Evolutionary conservation across 2,329 filamentous ascomycete species (phyloP), one percentile per base, ranked within the genome.

Genomic region (Microcera coccophila): DNA sequence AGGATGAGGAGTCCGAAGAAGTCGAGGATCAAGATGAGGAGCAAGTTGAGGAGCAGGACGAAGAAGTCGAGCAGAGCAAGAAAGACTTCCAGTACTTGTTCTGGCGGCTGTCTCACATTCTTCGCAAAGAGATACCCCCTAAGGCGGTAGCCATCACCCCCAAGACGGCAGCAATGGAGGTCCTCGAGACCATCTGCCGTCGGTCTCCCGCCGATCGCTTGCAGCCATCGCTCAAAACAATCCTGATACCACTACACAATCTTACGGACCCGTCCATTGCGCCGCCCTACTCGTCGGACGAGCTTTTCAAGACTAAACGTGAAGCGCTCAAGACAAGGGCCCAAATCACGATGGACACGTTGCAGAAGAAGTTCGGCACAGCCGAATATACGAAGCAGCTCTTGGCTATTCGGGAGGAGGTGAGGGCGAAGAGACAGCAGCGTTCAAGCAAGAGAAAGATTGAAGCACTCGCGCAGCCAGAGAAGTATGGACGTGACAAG

Each of bases 391-490:
- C 90, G n/a, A 74, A 76, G 41, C 76, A 84, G 35, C 73, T 97
- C 59, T 66, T 87, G 29, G 76, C 77, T 31, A 87, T 94, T 5
- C 81, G 88, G 47, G 82, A 85, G 39, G 78, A 75, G 14, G 82
- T 93, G n/a, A 79, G 78, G 59, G 75, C 77, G 51, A 81, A 84
- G 58, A 75, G 93, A 53, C 81, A 88, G 61, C 79, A 82, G 58
- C 74, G 94, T 51, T 81, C 85, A 41, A 80, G 76, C 50, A 98
- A 98, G 78, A 79, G 93, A 58, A 87, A 88, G 67, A 87, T 97
- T 51, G 90, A 94, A 62, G 87, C 87, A 10, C 82, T 98, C 18
- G 78, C 78, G 38, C 80, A 85, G 59, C 93, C 93, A 2, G 91
- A 93, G 68, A 84, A 76, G 61, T 82, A 82, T 56, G 87, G 83